A percentile compares a stretch with the other conserved stretches of the same genome.
phyloP scores from a whole-genome alignment of 495 filamentous ascomycete species.

The Endocarpon pusillum region DNA sequence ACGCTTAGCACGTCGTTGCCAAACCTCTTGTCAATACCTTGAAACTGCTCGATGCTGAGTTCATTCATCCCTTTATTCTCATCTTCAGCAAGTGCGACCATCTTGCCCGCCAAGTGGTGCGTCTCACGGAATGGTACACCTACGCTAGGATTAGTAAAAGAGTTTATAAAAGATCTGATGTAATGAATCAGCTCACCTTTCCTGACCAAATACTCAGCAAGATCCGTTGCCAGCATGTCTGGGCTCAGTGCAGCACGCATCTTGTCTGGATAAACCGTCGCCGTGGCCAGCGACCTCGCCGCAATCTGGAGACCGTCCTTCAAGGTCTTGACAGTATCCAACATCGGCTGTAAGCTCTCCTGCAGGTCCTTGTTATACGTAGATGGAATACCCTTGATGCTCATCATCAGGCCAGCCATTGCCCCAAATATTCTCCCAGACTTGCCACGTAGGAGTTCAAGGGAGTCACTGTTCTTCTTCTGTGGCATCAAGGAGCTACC shows the following conservation, averaged over 20 bases:
- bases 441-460: constrained; percentile 84
- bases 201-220: constrained; percentile 82
- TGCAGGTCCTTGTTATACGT: constrained; percentile 96
- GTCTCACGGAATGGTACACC: constrained; percentile 46
- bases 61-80: constrained; percentile 58
- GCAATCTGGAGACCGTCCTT: constrained; percentile 75
- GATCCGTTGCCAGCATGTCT: constrained; percentile 64
- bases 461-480: constrained; percentile 62
- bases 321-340: constrained; percentile 79
- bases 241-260: constrained; percentile 64
- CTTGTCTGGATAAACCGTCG: constrained; percentile 50
- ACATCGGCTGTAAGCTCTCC: constrained; percentile 73
- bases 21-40: constrained; percentile 61
- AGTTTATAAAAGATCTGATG: neutral
- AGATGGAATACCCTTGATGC: constrained; percentile 71
- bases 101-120: constrained; percentile 8
- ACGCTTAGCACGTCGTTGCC: constrained; percentile 53
- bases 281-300: constrained; percentile 52
- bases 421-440: constrained; percentile 69
- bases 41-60: constrained; percentile 49
- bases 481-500: constrained; percentile 84
- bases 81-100: constrained; percentile 61
- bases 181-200: constrained; percentile 76
- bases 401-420: constrained; percentile 78
- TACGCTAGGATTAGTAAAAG: constrained; percentile 2